Base-by-base conservation (phyloP, 148 eudicot species). In the Drosera capensis region DNA sequence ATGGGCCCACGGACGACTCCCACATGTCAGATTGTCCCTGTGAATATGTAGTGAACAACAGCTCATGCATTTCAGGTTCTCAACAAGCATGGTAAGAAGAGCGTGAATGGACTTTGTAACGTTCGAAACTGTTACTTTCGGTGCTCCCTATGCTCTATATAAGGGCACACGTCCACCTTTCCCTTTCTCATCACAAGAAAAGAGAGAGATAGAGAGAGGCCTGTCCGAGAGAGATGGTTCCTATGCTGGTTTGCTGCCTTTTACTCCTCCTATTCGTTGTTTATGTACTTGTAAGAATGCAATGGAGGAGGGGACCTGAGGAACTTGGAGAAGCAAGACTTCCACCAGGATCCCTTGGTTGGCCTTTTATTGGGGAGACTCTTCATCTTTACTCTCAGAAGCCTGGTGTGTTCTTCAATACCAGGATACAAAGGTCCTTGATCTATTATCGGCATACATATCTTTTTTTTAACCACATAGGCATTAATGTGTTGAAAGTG, bases 301-400 rank as follows among this genome's bases (percentile, higher is more conserved):
- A 41, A 41, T 41, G 45, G 23, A 34, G 14, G 14, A 34, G 1
- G 11, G 14, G 21, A 16, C 7, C 13, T 2, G 5, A 14, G 7
- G 36, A 22, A 36, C 42, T 34, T 49, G 41, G 42, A 14, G 23
- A 9, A 22, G 11, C 41, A 17, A 45, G 67, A 66, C 73, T 88
- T 39, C 96, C 96, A 14, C 92, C 86, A 7, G 96, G 96, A 36
- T 72, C 86, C 24, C 60, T 80, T 77, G 96, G 96, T 7, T 83
- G 75, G 90, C 94, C 94, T 38, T 72, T 64, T 46, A 48, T 83
- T 2, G 96, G 96, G 39, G 94, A 88, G 46, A 82, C 94, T 48
- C 77, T 68, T 46, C 77, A 75, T 28, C 62, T 88, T 39, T 88
- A 79, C 75, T 77, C 90, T 47, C 78, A 74, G 52, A 71, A 68